These are phyloP conservation scores for Blastobotrys chiropterorum DNA, from an alignment of 805 yeast species.

Conservation along the genomic window DNA sequence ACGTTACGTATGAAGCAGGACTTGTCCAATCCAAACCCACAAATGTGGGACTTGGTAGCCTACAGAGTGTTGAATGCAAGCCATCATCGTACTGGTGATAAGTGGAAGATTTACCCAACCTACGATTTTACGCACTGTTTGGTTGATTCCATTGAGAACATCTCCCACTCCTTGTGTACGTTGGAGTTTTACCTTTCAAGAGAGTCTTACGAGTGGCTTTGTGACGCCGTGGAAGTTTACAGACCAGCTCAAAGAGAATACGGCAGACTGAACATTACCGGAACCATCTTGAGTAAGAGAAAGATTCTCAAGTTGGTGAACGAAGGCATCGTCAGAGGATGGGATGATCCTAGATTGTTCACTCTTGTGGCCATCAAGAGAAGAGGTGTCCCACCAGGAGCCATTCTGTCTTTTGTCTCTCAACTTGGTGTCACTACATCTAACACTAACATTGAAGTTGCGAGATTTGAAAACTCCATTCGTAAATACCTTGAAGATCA, in stretches of 20 bases:
- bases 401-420: slow-evolving; percentile 85
- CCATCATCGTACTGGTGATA: slow-evolving; percentile 94
- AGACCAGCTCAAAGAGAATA: slow-evolving; percentile 99
- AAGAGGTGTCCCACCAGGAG: slow-evolving; percentile 99
- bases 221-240: slow-evolving; percentile 90
- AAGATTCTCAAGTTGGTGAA: slow-evolving; percentile 90
- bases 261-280: slow-evolving; percentile 92
- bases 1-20: slow-evolving; percentile 97
- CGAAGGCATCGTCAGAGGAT: slow-evolving; percentile 76
- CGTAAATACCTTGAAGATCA: slow-evolving; percentile 82
- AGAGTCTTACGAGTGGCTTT: slow-evolving; percentile 96
- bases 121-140: slow-evolving; percentile 98
- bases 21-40: slow-evolving; percentile 83
- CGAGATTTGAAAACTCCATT: slow-evolving; percentile 83
- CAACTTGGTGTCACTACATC: slow-evolving; percentile 96
- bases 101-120: slow-evolving; percentile 98
- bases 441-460: slow-evolving; percentile 83
- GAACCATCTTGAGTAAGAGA: slow-evolving; percentile 91
- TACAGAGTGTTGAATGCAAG: slow-evolving; percentile 88
- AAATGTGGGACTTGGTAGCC: slow-evolving; percentile 99
- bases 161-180: slow-evolving; percentile 93
- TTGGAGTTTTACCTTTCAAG: slow-evolving; percentile 89
- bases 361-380: slow-evolving; percentile 92
- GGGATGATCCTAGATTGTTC: slow-evolving; percentile 98
- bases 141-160: slow-evolving; percentile 95